phyloP scores from a whole-genome alignment of 306 rosid genomes.

The Cicer bijugum region DNA sequence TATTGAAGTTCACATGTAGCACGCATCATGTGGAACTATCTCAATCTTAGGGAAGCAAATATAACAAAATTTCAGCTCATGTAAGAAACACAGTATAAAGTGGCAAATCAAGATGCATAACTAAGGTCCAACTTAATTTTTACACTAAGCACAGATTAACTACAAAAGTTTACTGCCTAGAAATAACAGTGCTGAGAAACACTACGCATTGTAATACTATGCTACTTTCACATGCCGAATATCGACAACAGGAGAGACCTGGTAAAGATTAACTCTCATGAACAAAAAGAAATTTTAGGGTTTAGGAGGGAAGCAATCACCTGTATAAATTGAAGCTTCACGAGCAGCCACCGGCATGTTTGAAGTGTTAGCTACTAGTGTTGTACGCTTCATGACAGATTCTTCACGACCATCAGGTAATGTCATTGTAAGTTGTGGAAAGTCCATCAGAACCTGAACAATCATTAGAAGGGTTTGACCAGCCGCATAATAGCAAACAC shows the following conservation, averaged over 20 bases:
- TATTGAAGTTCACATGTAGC: conserved; percentile 9
- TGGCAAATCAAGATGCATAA: conserved; percentile 16
- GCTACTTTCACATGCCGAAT: conserved; percentile 23
- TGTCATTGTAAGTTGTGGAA: conserved; percentile 99
- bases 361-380: conserved; percentile 98
- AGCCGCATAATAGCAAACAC: conserved; percentile 14
- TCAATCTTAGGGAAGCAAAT: conserved; percentile 6
- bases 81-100: conserved; percentile 25
- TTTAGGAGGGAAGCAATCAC: conserved; percentile 50
- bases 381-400: conserved; percentile 99
- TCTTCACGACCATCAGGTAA: conserved; percentile 99
- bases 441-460: conserved; percentile 95
- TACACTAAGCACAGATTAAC: conserved; percentile 28
- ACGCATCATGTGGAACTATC: conserved; percentile 18
- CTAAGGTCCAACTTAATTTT: conserved; percentile 2
- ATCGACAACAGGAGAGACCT: conserved; percentile 24
- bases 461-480: conserved; percentile 37
- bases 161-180: conserved; percentile 6
- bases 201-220: conserved; percentile 28
- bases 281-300: background rate
- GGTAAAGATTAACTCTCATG: conserved; percentile 9
- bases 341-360: conserved; percentile 99
- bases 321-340: conserved; percentile 99
- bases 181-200: conserved; percentile 34
- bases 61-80: conserved; percentile 32